A percentile compares a stretch with the other conserved stretches of the same genome.
Conservation (phyloP, 2,329 filamentous ascomycete genomes). For the Fusarium sp. region DNA sequence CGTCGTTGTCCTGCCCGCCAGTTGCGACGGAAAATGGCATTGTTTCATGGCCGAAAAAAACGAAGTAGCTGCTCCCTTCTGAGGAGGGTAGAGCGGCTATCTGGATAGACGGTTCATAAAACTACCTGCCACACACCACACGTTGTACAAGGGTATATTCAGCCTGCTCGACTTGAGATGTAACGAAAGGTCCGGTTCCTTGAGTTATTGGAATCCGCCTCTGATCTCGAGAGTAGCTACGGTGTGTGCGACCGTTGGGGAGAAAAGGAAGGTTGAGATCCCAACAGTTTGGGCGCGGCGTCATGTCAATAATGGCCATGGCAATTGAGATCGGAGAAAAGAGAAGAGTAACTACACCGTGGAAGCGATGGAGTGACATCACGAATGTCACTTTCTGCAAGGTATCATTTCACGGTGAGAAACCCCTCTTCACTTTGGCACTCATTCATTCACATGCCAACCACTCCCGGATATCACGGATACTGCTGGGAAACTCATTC, state of each 20-base stretch:
- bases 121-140: too few species aligned
- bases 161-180: not conserved
- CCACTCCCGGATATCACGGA: not conserved
- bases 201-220: not conserved
- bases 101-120: too few species aligned
- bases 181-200: not conserved
- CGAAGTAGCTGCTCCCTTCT: too few species aligned
- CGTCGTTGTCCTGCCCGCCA: too few species aligned
- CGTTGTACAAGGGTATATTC: not conserved
- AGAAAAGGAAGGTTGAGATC: not conserved
- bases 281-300: not conserved
- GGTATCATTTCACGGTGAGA: not conserved
- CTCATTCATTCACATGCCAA: not conserved
- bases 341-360: not conserved
- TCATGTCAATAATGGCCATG: not conserved
- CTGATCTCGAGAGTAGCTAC: not conserved
- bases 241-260: not conserved
- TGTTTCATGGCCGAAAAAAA: too few species aligned
- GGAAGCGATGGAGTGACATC: not conserved
- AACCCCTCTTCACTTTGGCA: not conserved
- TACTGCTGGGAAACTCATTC: not conserved
- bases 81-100: too few species aligned
- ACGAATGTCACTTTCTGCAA: not conserved
- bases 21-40: too few species aligned
- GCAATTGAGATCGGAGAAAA: not conserved